phyloP scores from a whole-genome alignment of 1,284 basidiomycete species.

The Cutaneotrichosporon sp. region DNA sequence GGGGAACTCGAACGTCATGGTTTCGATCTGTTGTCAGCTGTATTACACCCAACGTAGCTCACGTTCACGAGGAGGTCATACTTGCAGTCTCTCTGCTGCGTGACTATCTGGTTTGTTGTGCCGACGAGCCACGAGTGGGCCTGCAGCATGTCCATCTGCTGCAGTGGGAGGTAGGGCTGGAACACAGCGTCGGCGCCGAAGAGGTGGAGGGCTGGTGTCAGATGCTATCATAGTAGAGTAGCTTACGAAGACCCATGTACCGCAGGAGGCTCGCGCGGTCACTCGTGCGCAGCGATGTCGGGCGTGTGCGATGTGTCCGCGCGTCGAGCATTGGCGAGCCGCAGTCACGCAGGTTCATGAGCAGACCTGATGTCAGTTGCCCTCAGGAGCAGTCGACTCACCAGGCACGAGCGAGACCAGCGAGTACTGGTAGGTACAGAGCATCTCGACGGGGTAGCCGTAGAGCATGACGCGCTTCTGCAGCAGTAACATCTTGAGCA shows the following conservation, averaged over 20 bases:
- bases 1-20: constrained; percentile 77
- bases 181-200: constrained; percentile 94
- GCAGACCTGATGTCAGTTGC: constrained; percentile 60
- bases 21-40: constrained; percentile 66
- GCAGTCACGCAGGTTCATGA: constrained; percentile 86
- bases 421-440: constrained; percentile 98
- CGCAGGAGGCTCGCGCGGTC: constrained; percentile 88
- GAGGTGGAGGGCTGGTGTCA: constrained; percentile 53
- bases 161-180: constrained; percentile 94
- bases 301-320: constrained; percentile 60
- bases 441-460: constrained; percentile 92
- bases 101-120: constrained; percentile 94
- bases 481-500: constrained; percentile 92
- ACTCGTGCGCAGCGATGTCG: constrained; percentile 81
- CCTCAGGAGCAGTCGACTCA: constrained; percentile 40
- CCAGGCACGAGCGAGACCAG: constrained; percentile 81
- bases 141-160: constrained; percentile 88
- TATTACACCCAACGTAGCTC: constrained; percentile 35
- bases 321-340: constrained; percentile 83
- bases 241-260: constrained; percentile 88
- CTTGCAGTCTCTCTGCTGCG: constrained; percentile 78
- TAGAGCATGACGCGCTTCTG: constrained; percentile 96
- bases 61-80: constrained; percentile 91
- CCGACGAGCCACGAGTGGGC: constrained; percentile 78
- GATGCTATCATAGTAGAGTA: too few relatives aligned